Evolutionary conservation across 2,329 filamentous ascomycete genomes (phyloP), one percentile per base, ranked within the genome.

Genomic region (Xylariaceae sp.): DNA sequence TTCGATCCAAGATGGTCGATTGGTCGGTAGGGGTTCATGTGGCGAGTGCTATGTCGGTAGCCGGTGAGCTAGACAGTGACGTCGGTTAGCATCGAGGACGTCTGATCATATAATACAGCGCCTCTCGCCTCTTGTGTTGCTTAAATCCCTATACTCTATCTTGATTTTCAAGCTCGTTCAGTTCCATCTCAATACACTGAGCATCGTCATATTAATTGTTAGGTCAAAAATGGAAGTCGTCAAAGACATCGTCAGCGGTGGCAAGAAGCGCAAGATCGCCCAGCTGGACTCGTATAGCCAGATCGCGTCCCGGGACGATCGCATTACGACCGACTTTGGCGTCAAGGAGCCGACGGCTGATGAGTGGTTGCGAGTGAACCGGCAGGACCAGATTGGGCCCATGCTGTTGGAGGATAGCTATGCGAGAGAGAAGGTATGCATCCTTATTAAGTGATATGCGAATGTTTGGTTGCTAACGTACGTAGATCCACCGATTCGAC

Each of bases 311-410:
- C 74, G 81, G 53, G 79, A 83, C 44, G 77, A 80, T 37, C 79
- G 82, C 45, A 83, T 92, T 65, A 93, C 90, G 0, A 88, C 87
- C 53, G 90, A 96, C 68, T 90, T 82, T 74, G 91, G 91, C 18
- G 84, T 88, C 34, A 90, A 87, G 73, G 82, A 91, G 68, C 76
- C 78, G 48, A 88, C 88, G 67, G 87, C 87, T 0, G 91, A 96
- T 68, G 82, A 92, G 70, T 94, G 89, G 90, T 77, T 95, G 56
- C 84, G 82, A 55, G 80, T 87, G 4, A 81, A 77, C 30, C 85
- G 76, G 42, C 79, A 85, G 2, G 80, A 89, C 51, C 77, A 84
- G 57, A 85, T 80, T 1, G 88, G 88, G 1, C 81, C 88, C 1
- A 87, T 85, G 0, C 74, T 90, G 17, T 75, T 91, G 0, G 88